Evolutionary conservation across 2,329 filamentous ascomycete genomes (phyloP).

Genomic region (Orbilia quercus): DNA sequence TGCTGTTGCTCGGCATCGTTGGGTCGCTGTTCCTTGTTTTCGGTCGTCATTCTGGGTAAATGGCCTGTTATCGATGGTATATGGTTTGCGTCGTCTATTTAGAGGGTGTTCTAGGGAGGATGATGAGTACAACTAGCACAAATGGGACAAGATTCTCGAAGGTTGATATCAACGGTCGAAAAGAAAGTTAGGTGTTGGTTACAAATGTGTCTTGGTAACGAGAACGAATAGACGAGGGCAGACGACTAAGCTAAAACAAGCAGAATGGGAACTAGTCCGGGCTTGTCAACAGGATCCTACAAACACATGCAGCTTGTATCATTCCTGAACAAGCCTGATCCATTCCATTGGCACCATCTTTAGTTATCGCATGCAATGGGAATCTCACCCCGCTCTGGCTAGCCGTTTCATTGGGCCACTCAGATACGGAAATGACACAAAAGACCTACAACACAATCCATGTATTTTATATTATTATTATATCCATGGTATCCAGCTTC

Average conservation of each 20-base stretch:
- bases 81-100: neutral
- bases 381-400: neutral
- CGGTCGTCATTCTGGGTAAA: slow-evolving; percentile 40
- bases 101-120: neutral
- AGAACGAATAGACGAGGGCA: neutral
- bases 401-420: neutral
- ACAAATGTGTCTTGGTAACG: neutral
- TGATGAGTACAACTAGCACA: neutral
- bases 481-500: no score
- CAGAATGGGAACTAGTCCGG: neutral
- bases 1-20: slow-evolving; percentile 24
- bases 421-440: no score
- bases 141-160: neutral
- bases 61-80: neutral
- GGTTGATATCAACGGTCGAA: neutral
- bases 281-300: slow-evolving; percentile 15
- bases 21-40: slow-evolving; percentile 25
- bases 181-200: neutral
- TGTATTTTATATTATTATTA: no score
- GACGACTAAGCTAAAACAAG: neutral
- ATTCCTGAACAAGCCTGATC: neutral
- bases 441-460: no score
- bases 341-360: neutral
- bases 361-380: neutral
- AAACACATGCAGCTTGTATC: neutral